phyloP scores from a whole-genome alignment of 2,329 filamentous ascomycete species.

The Pleochaeta shiraiana region DNA sequence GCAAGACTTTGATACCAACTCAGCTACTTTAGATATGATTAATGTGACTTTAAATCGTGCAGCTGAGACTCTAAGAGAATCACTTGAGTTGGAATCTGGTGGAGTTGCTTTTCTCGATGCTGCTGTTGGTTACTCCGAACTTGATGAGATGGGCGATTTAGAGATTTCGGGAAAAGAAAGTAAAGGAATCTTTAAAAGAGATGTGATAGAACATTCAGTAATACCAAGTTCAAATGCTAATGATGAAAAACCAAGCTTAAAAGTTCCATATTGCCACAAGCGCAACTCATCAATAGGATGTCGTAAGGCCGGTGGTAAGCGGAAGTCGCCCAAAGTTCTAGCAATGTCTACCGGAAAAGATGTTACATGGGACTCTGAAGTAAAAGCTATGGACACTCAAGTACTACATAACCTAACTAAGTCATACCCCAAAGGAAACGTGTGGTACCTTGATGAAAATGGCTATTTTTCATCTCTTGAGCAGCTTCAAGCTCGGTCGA shows the following conservation, averaged over 20 bases:
- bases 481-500: conserved; percentile 8
- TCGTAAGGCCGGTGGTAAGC: conserved; percentile 5
- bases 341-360: conserved; percentile 11
- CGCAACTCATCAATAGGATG: background rate
- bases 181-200: background rate
- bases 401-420: conserved; percentile 13
- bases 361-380: conserved; percentile 10
- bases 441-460: conserved; percentile 16
- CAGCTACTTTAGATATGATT: conserved; percentile 13
- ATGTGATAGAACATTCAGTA: background rate
- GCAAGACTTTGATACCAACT: background rate
- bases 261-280: background rate
- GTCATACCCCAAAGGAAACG: conserved; percentile 15
- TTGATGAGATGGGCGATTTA: conserved; percentile 3
- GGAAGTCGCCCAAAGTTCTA: conserved; percentile 13
- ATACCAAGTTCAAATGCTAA: background rate
- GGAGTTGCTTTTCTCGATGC: conserved; percentile 16
- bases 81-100: conserved; percentile 14
- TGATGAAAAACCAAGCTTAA: background rate
- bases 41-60: conserved; percentile 14
- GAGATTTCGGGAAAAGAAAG: background rate
- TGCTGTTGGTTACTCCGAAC: conserved; percentile 10
- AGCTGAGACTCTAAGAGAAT: conserved; percentile 14
- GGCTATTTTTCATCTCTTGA: conserved; percentile 16
- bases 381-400: conserved; percentile 11